Evolutionary conservation across 768 basidiomycete species (phyloP), one percentile per base, ranked within the genome.

Genomic region (Tulasnella sp.): DNA sequence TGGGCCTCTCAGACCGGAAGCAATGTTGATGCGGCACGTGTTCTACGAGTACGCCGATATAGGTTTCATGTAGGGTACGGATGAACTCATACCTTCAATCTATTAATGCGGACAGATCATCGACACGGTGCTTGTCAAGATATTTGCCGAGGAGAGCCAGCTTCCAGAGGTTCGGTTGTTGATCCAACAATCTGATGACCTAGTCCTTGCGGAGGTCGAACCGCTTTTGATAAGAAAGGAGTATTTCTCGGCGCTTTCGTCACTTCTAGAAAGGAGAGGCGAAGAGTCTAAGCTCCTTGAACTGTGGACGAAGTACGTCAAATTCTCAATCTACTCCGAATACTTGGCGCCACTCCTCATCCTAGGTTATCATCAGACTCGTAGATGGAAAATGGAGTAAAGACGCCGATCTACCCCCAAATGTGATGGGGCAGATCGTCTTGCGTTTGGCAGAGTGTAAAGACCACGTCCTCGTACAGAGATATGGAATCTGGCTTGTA

Each of bases 401-500:
- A 38, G 86, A 87, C 68, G 74, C 78, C 2, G 78, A 81, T 43
- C 78, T 88, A 53, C 29, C 27, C 4, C 68, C 72, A 19, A 81
- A 89, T 63, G 86, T 88, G 1, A 66, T 84, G 4, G 73, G 75
- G 1, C 76, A 81, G 58, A 81, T 87, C 71, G 72, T 86, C 32
- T 64, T 72, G 9, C 68, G 86, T 13, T 71, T 93, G 3, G 73
- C 70, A 4, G 77, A 79, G 47, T 79, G 78, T 61, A 79, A 76
- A 60, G 83, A 88, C 66, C 78, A 80, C 24, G 66, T 72, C 2
- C 66, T 91, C 54, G 79, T 82, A 3, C 82, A 85, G 62, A 77
- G 79, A 53, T 93, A 91, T 83, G 85, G 80, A 2, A 71, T 88
- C 7, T 95, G 93, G 92, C 71, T 96, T 21, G 77, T 83, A 2